phyloP scores from a whole-genome alignment of 805 yeast species.

The Ogataea paraovalis region DNA sequence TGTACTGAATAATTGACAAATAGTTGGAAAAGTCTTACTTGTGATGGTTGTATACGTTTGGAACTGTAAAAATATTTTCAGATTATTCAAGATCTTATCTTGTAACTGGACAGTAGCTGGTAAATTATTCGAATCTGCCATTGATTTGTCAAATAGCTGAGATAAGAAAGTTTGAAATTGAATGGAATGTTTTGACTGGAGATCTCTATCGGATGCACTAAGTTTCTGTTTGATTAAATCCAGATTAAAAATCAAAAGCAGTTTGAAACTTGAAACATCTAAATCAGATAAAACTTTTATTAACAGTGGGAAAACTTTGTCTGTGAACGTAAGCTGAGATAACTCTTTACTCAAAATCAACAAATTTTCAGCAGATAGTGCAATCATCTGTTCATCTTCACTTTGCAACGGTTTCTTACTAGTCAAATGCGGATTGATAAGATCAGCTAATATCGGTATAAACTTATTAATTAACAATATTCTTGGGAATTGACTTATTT shows the following conservation, averaged over 20 bases:
- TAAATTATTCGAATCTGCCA: conserved; percentile 13
- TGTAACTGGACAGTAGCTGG: conserved; percentile 27
- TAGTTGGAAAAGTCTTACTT: conserved; percentile 67
- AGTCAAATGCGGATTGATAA: conserved; percentile 38
- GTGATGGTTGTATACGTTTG: conserved; percentile 55
- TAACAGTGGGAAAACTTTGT: conserved; percentile 51
- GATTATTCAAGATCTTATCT: conserved; percentile 28
- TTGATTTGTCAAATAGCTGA: conserved; percentile 31
- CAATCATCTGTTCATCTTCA: conserved; percentile 36
- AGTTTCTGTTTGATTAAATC: conserved; percentile 25
- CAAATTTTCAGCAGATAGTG: conserved; percentile 49
- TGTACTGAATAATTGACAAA: conserved; percentile 70
- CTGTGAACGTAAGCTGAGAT: conserved; percentile 76
- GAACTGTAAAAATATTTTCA: conserved; percentile 30
- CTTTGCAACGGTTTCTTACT: conserved; percentile 3
- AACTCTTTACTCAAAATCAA: conserved; percentile 60
- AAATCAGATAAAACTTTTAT: conserved; percentile 24
- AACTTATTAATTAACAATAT: conserved; percentile 62
- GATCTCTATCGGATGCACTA: conserved; percentile 24
- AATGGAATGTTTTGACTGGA: conserved; percentile 19
- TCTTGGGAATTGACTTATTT: conserved; percentile 57
- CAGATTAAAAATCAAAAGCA: conserved; percentile 29
- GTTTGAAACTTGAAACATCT: conserved; percentile 28
- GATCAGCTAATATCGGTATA: conserved; percentile 60
- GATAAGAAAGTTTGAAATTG: conserved; percentile 28